Evolutionary conservation across 441 rosid species (phyloP), one percentile per base, ranked within the genome.

Genomic region (Capsella rubella): DNA sequence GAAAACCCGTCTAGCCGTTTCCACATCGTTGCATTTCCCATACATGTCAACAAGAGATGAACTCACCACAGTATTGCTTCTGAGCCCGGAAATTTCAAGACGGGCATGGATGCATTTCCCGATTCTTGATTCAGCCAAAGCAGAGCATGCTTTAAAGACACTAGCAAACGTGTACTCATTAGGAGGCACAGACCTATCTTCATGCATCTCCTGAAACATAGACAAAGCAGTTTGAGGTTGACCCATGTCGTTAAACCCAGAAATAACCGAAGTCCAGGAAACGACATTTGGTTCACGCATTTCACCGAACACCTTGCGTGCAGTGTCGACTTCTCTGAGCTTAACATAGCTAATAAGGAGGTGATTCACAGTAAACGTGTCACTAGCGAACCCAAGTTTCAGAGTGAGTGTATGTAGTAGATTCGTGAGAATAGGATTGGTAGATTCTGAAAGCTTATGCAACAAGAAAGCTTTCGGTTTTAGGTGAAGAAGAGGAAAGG

Each of bases 21-120:
- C 88, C 14, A 87, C 84, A 14, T 86, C 89, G 32, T 89, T 90
- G 83, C 97, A 90, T 83, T 93, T 89, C 60, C 98, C 98, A 63
- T 90, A 93, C 97, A 90, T 90, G 67, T 89, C 89, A 69, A 90
- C 81, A 73, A 90, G 91, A 10, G 98, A 86, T 73, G 97, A 88
- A 47, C 81, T 83, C 37, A 88, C 89, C 74, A 89, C 97, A 13
- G 78, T 75, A 64, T 90, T 84, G 15, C 67, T 53, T 14, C 52
- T 82, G 18, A 83, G 80, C 5, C 92, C 93, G 12, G 81, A 69
- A 52, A 79, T 54, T 82, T 83, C 87, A 21, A 85, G 85, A 64
- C 61, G 87, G 67, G 88, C 83, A 73, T 93, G 97, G 3, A 89
- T 71, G 65, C 47, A 81, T 76, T 72, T 86, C 27, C 95, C 98